phyloP scores from a whole-genome alignment of 495 filamentous ascomycete species.

The Coniosporium apollinis region DNA sequence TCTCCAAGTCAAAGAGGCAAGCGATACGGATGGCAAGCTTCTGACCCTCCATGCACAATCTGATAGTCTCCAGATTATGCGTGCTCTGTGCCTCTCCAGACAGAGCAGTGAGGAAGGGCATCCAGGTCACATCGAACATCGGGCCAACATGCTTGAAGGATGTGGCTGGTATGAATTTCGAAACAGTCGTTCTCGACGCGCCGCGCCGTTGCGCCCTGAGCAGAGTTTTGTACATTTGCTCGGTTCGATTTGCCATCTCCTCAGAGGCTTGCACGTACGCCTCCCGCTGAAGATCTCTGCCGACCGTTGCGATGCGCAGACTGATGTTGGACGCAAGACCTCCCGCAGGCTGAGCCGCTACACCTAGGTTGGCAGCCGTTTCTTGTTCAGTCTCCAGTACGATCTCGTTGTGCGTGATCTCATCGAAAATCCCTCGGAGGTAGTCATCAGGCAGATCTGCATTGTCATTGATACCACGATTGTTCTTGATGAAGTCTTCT shows the following conservation, averaged over 20 bases:
- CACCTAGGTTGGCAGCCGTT: slow-evolving; percentile 57
- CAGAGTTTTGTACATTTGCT: slow-evolving; percentile 80
- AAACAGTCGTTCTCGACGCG: slow-evolving; percentile 45
- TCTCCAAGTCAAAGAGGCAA: slow-evolving; percentile 83
- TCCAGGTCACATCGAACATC: slow-evolving; percentile 99
- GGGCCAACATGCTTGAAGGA: slow-evolving; percentile 89
- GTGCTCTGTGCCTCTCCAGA: slow-evolving; percentile 84
- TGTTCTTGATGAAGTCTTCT: slow-evolving; percentile 97
- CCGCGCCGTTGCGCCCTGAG: slow-evolving; percentile 71
- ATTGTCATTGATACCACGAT: slow-evolving; percentile 94
- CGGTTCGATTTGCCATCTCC: slow-evolving; percentile 77
- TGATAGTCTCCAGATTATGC: slow-evolving; percentile 78
- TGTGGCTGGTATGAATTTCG: slow-evolving; percentile 76
- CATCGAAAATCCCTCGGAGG: slow-evolving; percentile 73
- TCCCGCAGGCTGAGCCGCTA: slow-evolving; percentile 39
- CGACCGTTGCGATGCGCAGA: slow-evolving; percentile 76
- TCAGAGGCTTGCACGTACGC: slow-evolving; percentile 88
- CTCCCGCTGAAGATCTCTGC: slow-evolving; percentile 81
- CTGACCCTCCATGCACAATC: slow-evolving; percentile 84
- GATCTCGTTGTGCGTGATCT: slow-evolving; percentile 84
- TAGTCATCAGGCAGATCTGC: slow-evolving; percentile 90
- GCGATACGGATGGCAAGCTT: slow-evolving; percentile 83
- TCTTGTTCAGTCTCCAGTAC: slow-evolving; percentile 85
- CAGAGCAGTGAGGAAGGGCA: slow-evolving; percentile 89
- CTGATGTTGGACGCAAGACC: slow-evolving; percentile 74